phyloP scores from a whole-genome alignment of 1,284 basidiomycete species.

The Melanopsichium pennsylvanicum region DNA sequence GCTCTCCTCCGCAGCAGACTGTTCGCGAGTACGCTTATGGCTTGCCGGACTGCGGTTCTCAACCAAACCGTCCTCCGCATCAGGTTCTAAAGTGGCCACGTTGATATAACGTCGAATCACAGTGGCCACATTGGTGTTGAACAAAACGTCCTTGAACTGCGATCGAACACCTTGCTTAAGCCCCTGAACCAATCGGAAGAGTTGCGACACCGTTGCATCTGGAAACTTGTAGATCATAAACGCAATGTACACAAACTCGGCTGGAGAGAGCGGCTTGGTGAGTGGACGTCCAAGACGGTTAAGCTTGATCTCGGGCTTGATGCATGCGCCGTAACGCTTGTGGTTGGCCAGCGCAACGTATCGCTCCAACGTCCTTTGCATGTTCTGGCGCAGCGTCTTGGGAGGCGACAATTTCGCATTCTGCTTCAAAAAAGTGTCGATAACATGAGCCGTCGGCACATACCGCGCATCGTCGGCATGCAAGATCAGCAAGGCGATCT shows the following conservation, averaged over 20 bases:
- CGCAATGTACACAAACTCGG: slow-evolving; percentile 47
- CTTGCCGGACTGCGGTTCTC: slow-evolving; percentile 1
- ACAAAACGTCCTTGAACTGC: slow-evolving; percentile 42
- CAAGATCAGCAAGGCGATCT: slow-evolving; percentile 41
- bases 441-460: slow-evolving; percentile 19
- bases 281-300: slow-evolving; percentile 6
- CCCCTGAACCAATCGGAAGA: slow-evolving; percentile 30
- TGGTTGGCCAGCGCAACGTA: slow-evolving; percentile 44
- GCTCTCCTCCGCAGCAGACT: background rate
- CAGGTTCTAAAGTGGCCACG: slow-evolving; percentile 1
- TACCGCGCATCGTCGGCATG: slow-evolving; percentile 4
- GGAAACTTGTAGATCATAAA: slow-evolving; percentile 40
- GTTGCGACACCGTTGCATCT: slow-evolving; percentile 16
- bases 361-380: slow-evolving; percentile 29
- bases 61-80: background rate
- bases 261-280: slow-evolving; percentile 38
- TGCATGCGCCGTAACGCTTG: slow-evolving; percentile 24
- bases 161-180: slow-evolving; percentile 40
- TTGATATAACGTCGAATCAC: slow-evolving; percentile 35
- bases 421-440: slow-evolving; percentile 35
- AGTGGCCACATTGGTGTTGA: slow-evolving; percentile 26
- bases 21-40: slow-evolving; percentile 7
- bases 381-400: slow-evolving; percentile 1
- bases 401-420: slow-evolving; percentile 14
- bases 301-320: slow-evolving; percentile 33